Conservation (phyloP, 495 filamentous ascomycete genomes). For the Halenospora varia region DNA sequence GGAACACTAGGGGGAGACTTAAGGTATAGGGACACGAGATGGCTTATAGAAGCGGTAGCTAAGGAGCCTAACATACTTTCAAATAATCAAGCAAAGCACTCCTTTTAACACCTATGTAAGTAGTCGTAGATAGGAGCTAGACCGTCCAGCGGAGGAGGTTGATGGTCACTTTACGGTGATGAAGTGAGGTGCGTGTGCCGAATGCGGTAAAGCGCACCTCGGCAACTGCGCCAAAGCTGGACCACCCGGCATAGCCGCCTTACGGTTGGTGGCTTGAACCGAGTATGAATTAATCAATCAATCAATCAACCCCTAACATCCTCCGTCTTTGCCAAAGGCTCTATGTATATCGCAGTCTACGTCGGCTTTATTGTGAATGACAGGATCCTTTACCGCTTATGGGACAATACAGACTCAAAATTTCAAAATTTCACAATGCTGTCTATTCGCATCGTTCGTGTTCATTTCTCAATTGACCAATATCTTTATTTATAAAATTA, state of each 20-base stretch:
- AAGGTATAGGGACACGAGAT: slow-evolving; percentile 5
- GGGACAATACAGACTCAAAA: no score
- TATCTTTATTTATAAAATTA: no score
- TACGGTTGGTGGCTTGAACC: not conserved
- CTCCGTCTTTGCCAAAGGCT: no score
- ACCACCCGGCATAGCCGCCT: not conserved
- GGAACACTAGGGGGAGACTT: slow-evolving; percentile 11
- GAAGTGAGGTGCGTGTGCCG: slow-evolving; percentile 11
- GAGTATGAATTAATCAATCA: no score
- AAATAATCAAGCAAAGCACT: slow-evolving; percentile 13
- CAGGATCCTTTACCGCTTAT: no score
- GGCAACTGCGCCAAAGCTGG: no score
- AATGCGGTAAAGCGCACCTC: slow-evolving; percentile 7
- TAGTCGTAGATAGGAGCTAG: slow-evolving; percentile 16
- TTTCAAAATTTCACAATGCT: no score
- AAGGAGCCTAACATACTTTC: slow-evolving; percentile 3
- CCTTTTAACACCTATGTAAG: slow-evolving; percentile 9
- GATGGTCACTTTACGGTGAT: slow-evolving; percentile 8
- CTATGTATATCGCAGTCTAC: no score
- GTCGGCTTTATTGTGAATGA: no score
- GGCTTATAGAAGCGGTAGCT: slow-evolving; percentile 6
- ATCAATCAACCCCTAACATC: no score
- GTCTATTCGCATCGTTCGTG: no score
- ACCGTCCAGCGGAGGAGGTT: slow-evolving; percentile 11
- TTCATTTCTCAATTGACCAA: no score